Conservation (phyloP, 768 basidiomycete species). For the Filobasidium wieringae region DNA sequence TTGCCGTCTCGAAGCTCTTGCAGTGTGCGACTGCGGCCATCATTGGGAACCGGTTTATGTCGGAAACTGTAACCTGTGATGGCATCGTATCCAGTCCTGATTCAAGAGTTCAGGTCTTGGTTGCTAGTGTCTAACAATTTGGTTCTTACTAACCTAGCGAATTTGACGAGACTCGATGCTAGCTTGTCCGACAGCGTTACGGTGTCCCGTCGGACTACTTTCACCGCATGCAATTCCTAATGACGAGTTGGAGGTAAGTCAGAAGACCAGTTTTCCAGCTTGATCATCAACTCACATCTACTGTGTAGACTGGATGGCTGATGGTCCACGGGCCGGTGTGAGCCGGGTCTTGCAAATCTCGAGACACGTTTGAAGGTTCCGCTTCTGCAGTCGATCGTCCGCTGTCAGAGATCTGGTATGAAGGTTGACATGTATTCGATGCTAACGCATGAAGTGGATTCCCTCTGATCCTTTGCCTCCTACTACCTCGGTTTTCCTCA, state of each 20-base stretch:
- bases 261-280: constrained; percentile 10
- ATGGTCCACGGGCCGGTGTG: constrained; percentile 56
- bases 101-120: constrained; percentile 35
- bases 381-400: constrained; percentile 10
- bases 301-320: constrained; percentile 81
- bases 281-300: constrained; percentile 22
- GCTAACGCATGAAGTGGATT: constrained; percentile 33
- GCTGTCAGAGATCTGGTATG: neutral
- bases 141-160: constrained; percentile 25
- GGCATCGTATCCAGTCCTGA: constrained; percentile 56
- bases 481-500: neutral
- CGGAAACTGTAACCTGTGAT: constrained; percentile 64
- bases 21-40: constrained; percentile 44
- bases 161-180: constrained; percentile 53
- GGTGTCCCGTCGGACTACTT: constrained; percentile 56
- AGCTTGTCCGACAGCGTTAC: constrained; percentile 61
- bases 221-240: constrained; percentile 43
- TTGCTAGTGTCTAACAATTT: constrained; percentile 3
- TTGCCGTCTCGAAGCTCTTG: constrained; percentile 63
- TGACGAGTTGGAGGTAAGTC: too few species aligned
- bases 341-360: constrained; percentile 22
- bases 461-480: constrained; percentile 29
- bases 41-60: neutral
- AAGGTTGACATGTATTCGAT: constrained; percentile 1
- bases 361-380: constrained; percentile 8